phyloP scores from a whole-genome alignment of 441 rosid genomes.

The Populus hybrid region DNA sequence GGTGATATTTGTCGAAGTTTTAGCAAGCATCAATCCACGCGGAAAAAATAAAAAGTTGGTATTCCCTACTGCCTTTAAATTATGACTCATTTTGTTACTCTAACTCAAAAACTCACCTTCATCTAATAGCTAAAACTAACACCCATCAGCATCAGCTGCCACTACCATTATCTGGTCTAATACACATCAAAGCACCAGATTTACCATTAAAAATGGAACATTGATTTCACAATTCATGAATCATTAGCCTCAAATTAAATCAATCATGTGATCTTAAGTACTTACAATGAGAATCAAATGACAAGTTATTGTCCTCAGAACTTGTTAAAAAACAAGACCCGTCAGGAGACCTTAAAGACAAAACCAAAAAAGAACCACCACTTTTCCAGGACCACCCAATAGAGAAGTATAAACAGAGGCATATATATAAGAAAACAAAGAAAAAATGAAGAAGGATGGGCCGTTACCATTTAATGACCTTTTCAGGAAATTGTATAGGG shows the following conservation, averaged over 20 bases:
- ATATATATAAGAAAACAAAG: neutral
- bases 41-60: neutral
- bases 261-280: neutral
- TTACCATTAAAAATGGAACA: neutral
- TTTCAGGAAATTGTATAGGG: conserved; percentile 79
- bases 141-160: neutral
- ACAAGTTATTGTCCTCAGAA: neutral
- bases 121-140: neutral
- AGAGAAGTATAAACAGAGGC: too few species aligned
- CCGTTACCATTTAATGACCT: conserved; percentile 65
- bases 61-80: neutral
- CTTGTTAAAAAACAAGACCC: neutral
- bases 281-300: neutral
- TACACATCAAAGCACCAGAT: neutral
- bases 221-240: neutral
- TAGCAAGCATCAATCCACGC: neutral
- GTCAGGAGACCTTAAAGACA: neutral
- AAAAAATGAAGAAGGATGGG: neutral
- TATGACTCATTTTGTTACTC: neutral
- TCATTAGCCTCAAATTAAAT: neutral
- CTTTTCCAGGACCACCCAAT: neutral
- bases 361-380: neutral
- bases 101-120: neutral
- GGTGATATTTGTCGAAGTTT: too few species aligned
- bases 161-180: neutral